Percentiles rank a stretch among this genome's conserved stretches.
Conservation (phyloP, 2,329 filamentous ascomycete species). For the Cytospora paraplurivora region DNA sequence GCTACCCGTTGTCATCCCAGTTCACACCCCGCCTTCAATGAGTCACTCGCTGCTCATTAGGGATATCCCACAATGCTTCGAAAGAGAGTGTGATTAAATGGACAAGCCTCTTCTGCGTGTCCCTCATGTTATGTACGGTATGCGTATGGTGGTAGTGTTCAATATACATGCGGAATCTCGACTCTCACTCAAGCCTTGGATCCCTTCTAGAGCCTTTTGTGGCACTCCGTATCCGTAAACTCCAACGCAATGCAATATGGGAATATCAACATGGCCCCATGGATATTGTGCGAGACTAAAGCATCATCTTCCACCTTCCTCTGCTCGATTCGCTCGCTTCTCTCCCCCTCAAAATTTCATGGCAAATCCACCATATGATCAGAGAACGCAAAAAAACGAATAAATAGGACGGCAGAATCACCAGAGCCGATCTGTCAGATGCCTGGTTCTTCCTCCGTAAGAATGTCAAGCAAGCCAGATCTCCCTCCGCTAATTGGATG, state of each 20-base stretch:
- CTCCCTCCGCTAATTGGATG: slow-evolving; percentile 9
- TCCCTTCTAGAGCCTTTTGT: slow-evolving; percentile 13
- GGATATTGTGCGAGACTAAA: slow-evolving; percentile 7
- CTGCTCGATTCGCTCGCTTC: background rate
- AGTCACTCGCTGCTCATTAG: background rate
- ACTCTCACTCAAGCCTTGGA: slow-evolving; percentile 1
- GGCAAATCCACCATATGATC: slow-evolving; percentile 20
- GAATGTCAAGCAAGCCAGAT: slow-evolving; percentile 7
- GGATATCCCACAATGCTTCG: background rate
- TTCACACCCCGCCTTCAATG: background rate
- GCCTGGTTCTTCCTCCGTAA: slow-evolving; percentile 5
- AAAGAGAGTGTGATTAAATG: slow-evolving; percentile 18
- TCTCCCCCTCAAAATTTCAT: slow-evolving; percentile 1
- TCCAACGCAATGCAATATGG: slow-evolving; percentile 22
- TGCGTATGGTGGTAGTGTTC: slow-evolving; percentile 8
- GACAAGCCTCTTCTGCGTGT: slow-evolving; percentile 3
- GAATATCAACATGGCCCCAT: slow-evolving; percentile 19
- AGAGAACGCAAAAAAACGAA: slow-evolving; percentile 17
- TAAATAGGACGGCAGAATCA: slow-evolving; percentile 7
- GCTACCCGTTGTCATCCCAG: background rate
- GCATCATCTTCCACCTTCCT: background rate
- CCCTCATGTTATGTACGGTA: slow-evolving; percentile 17
- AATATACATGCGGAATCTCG: slow-evolving; percentile 15
- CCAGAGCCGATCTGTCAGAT: slow-evolving; percentile 20
- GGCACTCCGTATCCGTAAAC: slow-evolving; percentile 15